Base-by-base conservation (phyloP, 2,329 filamentous ascomycete species). In the Westerdykella ornata region DNA sequence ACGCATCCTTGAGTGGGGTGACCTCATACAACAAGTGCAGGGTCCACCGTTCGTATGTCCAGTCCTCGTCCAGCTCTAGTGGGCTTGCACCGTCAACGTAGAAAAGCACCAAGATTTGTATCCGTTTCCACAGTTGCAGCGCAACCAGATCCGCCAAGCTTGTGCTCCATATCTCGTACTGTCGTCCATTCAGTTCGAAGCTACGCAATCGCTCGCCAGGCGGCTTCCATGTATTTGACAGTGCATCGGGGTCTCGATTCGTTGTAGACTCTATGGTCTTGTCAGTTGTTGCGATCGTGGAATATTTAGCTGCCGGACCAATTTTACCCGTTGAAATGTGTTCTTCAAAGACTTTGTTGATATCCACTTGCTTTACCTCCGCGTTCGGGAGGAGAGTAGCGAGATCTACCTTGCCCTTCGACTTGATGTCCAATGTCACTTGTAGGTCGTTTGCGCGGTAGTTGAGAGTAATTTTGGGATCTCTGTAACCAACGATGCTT, bases 71-170 rank as follows among this genome's bases (percentile, higher is more conserved):
- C 2, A 83, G 70, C 13, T 78, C 78, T 35, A 96, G 81, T 29
- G 80, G 80, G 4, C 80, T 85, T n/a, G 89, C 92, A 19, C 87
- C 92, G 65, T 98, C 94, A 47, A 98, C 96, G 63, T 88, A 94
- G 45, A 97, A 74, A 13, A 87, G 80, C 4, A 89, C 79, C 28
- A 94, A 72, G 41, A 96, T 80, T 68, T 95, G 88, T 49, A 94
- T 78, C 39, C 89, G 86, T 46, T 80, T 80, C 56, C 95, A 73
- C 30, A 96, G 71, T 55, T 82, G 75, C 57, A 78, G 77, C 32
- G 94, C 80, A 13, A 74, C 74, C 0, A 77, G 70, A 59, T 96
- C 82, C 2, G 76, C 73, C 39, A 98, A 72, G 38, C 72, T 84
- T 7, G 86, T 84, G 52, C 78, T 81, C 87, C 89, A 96, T 41